Conservation (phyloP, 2,329 filamentous ascomycete species). For the Beauveria bassiana region DNA sequence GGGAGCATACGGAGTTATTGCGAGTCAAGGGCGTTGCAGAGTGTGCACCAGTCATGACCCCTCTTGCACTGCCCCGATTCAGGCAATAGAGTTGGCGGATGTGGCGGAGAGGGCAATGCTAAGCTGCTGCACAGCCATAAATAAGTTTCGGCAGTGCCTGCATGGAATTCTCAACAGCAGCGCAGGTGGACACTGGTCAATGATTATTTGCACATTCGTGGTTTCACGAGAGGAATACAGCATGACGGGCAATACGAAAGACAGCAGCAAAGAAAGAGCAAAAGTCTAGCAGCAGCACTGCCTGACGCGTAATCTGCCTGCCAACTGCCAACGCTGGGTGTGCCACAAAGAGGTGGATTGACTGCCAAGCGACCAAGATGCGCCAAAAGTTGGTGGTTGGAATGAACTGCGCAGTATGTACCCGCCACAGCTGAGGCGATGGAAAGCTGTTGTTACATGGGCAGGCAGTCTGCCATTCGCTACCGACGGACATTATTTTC, state of each 20-base stretch:
- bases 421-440: neutral
- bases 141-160: too few species aligned
- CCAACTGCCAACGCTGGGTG: neutral
- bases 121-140: neutral
- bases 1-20: too few species aligned
- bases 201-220: too few species aligned
- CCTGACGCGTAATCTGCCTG: slow-evolving; percentile 3
- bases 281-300: neutral
- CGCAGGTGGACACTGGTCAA: too few species aligned
- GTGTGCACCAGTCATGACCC: too few species aligned
- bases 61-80: neutral
- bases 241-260: too few species aligned
- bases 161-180: too few species aligned
- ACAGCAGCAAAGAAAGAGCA: neutral
- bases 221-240: too few species aligned
- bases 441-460: neutral
- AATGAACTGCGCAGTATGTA: neutral
- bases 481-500: neutral
- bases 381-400: neutral
- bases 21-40: too few species aligned
- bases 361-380: neutral
- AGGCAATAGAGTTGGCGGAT: neutral
- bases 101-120: neutral
- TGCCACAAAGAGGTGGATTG: neutral
- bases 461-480: neutral